Percentiles rank a stretch among this genome's conserved stretches.
Evolutionary conservation across 2,329 filamentous ascomycete genomes (phyloP).

Genomic region (Chaetomium olivaceum): DNA sequence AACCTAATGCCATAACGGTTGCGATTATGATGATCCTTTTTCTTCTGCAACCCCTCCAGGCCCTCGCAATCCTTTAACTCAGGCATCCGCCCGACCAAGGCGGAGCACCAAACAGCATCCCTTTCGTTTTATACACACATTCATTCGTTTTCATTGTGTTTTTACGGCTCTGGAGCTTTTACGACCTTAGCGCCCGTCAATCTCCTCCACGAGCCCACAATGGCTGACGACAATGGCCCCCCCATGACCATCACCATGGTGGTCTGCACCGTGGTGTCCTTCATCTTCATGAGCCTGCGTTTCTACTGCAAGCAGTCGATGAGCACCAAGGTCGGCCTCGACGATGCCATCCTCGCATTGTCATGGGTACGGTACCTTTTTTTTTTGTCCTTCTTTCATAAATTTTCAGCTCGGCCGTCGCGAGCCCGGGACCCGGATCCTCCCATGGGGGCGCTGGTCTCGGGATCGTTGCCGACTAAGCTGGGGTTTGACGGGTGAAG

Average conservation of each 20-base stretch:
- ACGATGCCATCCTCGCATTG: slow-evolving; percentile 28
- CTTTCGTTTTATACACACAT: not conserved
- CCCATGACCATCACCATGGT: slow-evolving; percentile 29
- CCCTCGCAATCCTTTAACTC: not conserved
- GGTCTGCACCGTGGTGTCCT: slow-evolving; percentile 26
- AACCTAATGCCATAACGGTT: not conserved
- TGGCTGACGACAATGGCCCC: slow-evolving; percentile 24
- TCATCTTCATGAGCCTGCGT: slow-evolving; percentile 30
- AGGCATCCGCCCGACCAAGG: not conserved
- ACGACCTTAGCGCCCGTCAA: not conserved
- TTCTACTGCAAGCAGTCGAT: slow-evolving; percentile 30
- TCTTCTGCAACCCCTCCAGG: not conserved
- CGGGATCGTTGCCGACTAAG: not conserved
- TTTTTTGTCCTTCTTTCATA: too few relatives aligned
- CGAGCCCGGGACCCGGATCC: too few relatives aligned
- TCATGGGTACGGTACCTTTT: slow-evolving; percentile 26
- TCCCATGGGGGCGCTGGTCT: not conserved
- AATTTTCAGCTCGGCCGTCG: not conserved
- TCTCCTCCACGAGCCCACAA: not conserved
- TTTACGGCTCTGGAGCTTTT: not conserved
- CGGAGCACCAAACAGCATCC: not conserved
- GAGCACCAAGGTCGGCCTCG: slow-evolving; percentile 25
- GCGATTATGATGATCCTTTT: not conserved
- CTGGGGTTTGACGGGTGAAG: not conserved
- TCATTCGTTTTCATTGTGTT: not conserved